Conservation (phyloP, 495 filamentous ascomycete species). For the Penicillium riverlandense region DNA sequence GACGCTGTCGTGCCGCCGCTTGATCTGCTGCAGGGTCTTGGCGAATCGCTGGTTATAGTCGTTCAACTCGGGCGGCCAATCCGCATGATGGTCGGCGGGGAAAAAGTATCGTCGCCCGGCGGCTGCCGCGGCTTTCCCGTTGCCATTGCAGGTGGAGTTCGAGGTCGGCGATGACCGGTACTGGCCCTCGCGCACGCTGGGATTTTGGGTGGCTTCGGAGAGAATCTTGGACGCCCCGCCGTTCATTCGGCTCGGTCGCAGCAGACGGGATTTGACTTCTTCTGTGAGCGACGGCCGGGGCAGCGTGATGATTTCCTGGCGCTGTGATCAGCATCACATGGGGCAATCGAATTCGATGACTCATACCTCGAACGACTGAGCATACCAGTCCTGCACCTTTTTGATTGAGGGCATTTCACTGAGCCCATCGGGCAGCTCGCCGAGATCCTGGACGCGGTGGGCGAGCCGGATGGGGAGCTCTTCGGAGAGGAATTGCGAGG, state of each 20-base stretch:
- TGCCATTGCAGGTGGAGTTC: constrained; percentile 40
- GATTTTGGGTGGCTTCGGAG: constrained; percentile 78
- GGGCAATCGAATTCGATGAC: constrained; percentile 1
- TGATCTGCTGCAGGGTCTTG: constrained; percentile 80
- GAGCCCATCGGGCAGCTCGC: constrained; percentile 88
- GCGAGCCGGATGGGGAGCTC: constrained; percentile 95
- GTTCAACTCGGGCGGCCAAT: constrained; percentile 93
- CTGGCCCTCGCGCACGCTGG: constrained; percentile 79
- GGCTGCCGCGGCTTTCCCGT: constrained; percentile 25
- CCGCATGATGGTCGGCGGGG: constrained; percentile 75
- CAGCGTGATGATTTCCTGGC: constrained; percentile 82
- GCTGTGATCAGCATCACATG: constrained; percentile 4
- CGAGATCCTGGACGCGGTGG: constrained; percentile 90
- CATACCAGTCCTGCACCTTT: constrained; percentile 96
- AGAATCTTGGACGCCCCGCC: constrained; percentile 58
- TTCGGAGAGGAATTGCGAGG: constrained; percentile 96
- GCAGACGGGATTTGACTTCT: constrained; percentile 71
- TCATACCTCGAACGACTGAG: constrained; percentile 94
- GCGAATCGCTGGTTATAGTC: constrained; percentile 91
- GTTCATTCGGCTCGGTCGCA: constrained; percentile 60
- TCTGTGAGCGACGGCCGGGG: constrained; percentile 66
- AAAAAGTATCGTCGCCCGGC: constrained; percentile 75
- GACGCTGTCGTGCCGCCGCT: constrained; percentile 91
- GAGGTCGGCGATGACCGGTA: constrained; percentile 64
- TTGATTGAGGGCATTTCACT: constrained; percentile 97